These are phyloP conservation scores for Hordeum vulgare DNA, from an alignment of 176 grass and related monocot genomes.

Conservation along the genomic window DNA sequence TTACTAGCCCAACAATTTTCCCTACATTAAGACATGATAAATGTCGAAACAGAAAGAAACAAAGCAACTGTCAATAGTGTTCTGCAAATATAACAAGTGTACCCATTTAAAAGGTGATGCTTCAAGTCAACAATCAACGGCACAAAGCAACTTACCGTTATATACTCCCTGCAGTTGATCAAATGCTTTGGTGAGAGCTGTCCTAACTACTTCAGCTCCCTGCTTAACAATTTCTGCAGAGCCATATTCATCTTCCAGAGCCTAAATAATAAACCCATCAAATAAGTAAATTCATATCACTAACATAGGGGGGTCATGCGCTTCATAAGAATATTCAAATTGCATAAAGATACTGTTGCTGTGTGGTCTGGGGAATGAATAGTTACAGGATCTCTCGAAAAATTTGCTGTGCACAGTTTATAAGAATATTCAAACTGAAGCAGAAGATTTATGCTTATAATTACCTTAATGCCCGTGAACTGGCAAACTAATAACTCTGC, in stretches of 20 bases:
- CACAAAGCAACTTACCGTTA: constrained; percentile 37
- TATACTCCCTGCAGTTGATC: constrained; percentile 58
- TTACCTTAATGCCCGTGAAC: constrained; percentile 89
- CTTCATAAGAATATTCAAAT: no score
- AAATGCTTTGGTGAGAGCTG: constrained; percentile 63
- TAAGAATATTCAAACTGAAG: constrained; percentile 8
- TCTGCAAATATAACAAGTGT: not conserved
- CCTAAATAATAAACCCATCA: constrained; percentile 32
- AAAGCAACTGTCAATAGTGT: not conserved
- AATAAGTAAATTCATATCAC: not conserved
- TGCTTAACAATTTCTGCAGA: constrained; percentile 51
- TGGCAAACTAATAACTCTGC: constrained; percentile 65
- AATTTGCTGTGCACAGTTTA: not conserved
- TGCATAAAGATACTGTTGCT: no score
- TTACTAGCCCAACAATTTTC: constrained; percentile 66
- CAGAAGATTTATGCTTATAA: constrained; percentile 6
- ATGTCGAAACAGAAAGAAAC: not conserved
- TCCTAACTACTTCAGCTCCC: constrained; percentile 61
- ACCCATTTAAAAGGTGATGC: constrained; percentile 3
- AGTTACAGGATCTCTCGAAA: not conserved
- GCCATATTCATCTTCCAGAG: constrained; percentile 64
- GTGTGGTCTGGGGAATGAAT: not conserved
- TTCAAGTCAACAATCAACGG: not conserved
- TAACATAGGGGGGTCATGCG: not conserved
- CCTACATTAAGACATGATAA: constrained; percentile 34